phyloP scores from a whole-genome alignment of 2,329 filamentous ascomycete genomes.

The Metarhizium humberi region DNA sequence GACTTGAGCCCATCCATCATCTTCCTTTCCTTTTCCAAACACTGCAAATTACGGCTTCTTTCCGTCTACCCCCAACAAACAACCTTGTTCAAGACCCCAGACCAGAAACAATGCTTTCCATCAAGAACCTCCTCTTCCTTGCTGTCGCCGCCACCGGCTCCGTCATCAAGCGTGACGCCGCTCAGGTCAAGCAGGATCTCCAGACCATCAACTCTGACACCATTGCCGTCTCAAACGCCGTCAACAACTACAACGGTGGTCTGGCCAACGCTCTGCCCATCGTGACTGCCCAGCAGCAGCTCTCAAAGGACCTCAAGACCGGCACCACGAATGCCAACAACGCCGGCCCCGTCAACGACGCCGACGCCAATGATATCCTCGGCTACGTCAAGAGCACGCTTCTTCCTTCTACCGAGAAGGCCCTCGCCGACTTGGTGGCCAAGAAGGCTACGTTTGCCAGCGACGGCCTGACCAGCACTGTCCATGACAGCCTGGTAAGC shows the following conservation, averaged over 20 bases:
- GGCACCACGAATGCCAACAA: not conserved
- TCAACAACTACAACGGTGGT: not conserved
- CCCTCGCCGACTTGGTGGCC: not conserved
- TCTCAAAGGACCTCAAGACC: not conserved
- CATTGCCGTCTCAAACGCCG: not conserved
- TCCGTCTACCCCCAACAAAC: not conserved
- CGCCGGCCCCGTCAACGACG: not conserved
- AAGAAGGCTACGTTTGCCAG: not conserved
- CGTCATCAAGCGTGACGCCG: conserved; percentile 2
- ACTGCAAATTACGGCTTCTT: not conserved
- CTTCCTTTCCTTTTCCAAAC: no score
- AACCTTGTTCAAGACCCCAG: no score
- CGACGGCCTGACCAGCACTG: not conserved
- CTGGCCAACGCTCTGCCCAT: not conserved
- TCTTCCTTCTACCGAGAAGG: not conserved
- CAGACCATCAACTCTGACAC: not conserved
- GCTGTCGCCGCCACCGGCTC: conserved; percentile 3
- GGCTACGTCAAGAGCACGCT: not conserved
- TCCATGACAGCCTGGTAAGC: no score
- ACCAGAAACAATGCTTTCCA: conserved; percentile 1
- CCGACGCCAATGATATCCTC: not conserved
- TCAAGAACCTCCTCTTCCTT: conserved; percentile 6
- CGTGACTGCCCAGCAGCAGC: not conserved
- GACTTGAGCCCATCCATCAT: no score
- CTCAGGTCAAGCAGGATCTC: not conserved